A percentile compares a stretch with the other conserved stretches of the same genome.
phyloP scores from a whole-genome alignment of 1,284 basidiomycete genomes.

The Ceratobasidium papillatum region DNA sequence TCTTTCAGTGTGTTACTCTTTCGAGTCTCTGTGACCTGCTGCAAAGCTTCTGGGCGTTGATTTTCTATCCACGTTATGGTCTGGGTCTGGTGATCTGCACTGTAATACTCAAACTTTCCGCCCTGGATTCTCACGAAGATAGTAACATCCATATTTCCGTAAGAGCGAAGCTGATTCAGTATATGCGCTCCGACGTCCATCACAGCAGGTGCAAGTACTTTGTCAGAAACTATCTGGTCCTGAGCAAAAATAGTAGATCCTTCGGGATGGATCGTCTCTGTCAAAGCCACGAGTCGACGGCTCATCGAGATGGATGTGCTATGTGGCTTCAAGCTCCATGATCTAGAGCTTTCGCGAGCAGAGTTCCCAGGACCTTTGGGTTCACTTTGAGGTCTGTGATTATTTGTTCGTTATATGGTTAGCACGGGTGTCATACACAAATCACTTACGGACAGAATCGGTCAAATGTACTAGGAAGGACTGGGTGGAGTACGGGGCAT shows the following conservation, averaged over 20 bases:
- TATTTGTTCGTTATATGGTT: too few species aligned
- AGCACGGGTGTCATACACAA: too few species aligned
- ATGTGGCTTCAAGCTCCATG: too few species aligned
- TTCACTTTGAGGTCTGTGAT: too few species aligned
- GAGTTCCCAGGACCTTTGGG: too few species aligned
- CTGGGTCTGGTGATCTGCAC: neutral
- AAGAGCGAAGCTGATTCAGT: neutral
- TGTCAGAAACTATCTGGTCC: neutral
- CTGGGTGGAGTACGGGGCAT: too few species aligned
- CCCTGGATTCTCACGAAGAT: neutral
- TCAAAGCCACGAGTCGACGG: too few species aligned
- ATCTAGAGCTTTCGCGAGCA: too few species aligned
- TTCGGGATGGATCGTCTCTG: slow-evolving; percentile 1
- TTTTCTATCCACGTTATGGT: slow-evolving; percentile 1
- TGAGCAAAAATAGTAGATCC: neutral
- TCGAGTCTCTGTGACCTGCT: neutral
- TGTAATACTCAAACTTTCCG: slow-evolving; percentile 1
- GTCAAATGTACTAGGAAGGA: too few species aligned
- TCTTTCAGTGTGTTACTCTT: neutral
- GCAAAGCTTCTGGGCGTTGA: neutral
- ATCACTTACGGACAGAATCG: too few species aligned
- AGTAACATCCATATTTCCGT: neutral
- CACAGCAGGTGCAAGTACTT: neutral
- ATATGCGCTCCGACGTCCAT: neutral
- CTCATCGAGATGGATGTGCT: too few species aligned